Evolutionary conservation across 2,329 filamentous ascomycete species (phyloP).

Genomic region (Trichoderma oligosporum): DNA sequence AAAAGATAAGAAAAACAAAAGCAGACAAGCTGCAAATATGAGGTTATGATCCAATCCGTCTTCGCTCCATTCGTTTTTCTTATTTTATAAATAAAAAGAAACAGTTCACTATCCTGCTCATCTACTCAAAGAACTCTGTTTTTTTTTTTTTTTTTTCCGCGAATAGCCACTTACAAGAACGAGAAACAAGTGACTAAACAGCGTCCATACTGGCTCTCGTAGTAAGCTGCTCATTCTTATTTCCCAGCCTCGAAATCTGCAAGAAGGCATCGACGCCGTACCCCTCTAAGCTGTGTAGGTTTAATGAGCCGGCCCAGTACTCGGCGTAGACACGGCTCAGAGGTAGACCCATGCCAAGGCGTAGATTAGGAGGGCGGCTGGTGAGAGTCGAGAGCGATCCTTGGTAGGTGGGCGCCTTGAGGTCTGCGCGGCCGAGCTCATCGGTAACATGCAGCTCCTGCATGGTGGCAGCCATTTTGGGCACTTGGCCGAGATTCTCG

Average conservation of each 20-base stretch:
- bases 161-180: not conserved
- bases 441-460: constrained; percentile 68
- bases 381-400: constrained; percentile 77
- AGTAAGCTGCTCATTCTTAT: constrained; percentile 93
- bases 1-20: not conserved
- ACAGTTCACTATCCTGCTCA: not conserved
- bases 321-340: constrained; percentile 94
- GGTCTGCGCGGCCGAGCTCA: constrained; percentile 39
- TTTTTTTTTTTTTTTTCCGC: too few species aligned
- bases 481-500: constrained; percentile 81
- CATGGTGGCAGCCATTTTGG: constrained; percentile 87
- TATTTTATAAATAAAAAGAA: not conserved
- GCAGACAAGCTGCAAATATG: too few species aligned
- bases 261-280: constrained; percentile 95
- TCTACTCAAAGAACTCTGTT: not conserved
- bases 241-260: constrained; percentile 92
- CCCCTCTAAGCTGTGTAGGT: constrained; percentile 88
- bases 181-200: constrained; percentile 43
- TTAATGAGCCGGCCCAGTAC: constrained; percentile 92
- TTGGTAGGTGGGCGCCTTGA: constrained; percentile 40
- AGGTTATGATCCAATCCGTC: too few species aligned
- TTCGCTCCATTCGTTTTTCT: too few species aligned
- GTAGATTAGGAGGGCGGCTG: constrained; percentile 77
- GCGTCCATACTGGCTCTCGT: constrained; percentile 75
- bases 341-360: constrained; percentile 87